phyloP scores from a whole-genome alignment of 768 basidiomycete genomes.

The Rhizopogon vulgaris region DNA sequence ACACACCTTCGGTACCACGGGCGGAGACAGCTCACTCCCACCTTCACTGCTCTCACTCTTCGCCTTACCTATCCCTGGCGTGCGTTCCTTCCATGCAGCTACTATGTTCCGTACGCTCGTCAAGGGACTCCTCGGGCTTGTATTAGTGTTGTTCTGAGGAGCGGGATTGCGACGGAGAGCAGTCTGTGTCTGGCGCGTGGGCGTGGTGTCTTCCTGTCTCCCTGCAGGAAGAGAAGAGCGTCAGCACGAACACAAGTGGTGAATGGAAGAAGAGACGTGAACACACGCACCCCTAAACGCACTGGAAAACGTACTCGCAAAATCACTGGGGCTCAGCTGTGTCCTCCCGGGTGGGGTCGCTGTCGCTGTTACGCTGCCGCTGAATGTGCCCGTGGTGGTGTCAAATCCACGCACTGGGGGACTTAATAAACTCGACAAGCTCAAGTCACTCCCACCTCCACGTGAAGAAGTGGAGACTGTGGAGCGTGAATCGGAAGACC shows the following conservation, averaged over 20 bases:
- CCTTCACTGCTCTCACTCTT: conserved; percentile 11
- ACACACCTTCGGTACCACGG: conserved; percentile 1
- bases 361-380: conserved; percentile 25
- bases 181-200: neutral
- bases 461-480: conserved; percentile 11
- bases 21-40: conserved; percentile 11
- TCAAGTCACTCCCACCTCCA: neutral
- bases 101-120: conserved; percentile 75
- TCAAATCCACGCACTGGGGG: conserved; percentile 27
- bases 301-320: conserved; percentile 31
- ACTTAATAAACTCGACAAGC: conserved; percentile 40
- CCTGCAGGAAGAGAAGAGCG: neutral
- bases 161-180: neutral
- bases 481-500: conserved; percentile 25
- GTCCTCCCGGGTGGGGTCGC: conserved; percentile 14
- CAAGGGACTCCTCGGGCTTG: conserved; percentile 64
- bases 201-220: neutral
- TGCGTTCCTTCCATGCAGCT: conserved; percentile 74
- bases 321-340: conserved; percentile 30
- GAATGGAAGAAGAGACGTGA: conserved; percentile 30
- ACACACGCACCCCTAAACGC: conserved; percentile 24
- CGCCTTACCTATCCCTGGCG: conserved; percentile 35
- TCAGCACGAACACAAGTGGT: conserved; percentile 58
- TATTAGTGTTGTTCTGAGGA: conserved; percentile 5
- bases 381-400: neutral